Evolutionary conservation across 129 eudicot species (phyloP).

Genomic region (Arctium lappa): DNA sequence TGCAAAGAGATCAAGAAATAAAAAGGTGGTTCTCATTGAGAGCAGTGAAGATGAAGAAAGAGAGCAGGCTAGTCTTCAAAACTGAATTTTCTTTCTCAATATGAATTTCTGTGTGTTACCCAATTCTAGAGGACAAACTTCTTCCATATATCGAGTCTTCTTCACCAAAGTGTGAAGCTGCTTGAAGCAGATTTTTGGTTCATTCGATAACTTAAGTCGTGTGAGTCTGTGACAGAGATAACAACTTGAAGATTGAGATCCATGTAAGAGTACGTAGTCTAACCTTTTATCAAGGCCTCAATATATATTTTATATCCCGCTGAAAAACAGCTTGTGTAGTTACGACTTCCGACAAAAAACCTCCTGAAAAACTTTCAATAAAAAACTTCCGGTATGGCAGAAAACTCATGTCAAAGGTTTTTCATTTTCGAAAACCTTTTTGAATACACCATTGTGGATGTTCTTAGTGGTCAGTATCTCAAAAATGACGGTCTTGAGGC

Average conservation of each 20-base stretch:
- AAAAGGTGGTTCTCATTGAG: slow-evolving; percentile 47
- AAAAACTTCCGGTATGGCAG: no score
- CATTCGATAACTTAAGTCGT: background rate
- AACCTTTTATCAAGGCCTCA: background rate
- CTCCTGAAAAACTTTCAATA: no score
- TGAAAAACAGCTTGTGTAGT: no score
- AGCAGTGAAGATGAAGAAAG: slow-evolving; percentile 80
- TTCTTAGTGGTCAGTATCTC: no score
- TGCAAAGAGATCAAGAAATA: slow-evolving; percentile 53
- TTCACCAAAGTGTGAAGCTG: background rate
- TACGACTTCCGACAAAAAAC: background rate
- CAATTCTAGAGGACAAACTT: background rate
- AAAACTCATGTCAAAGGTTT: no score
- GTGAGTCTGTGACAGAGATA: background rate
- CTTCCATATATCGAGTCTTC: background rate
- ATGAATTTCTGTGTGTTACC: background rate
- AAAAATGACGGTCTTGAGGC: no score
- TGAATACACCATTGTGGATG: no score
- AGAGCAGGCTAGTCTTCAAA: background rate
- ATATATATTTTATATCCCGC: no score
- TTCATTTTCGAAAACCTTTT: no score
- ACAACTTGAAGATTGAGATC: background rate
- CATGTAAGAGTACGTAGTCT: background rate
- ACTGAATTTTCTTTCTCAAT: background rate
- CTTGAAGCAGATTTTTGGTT: background rate